A percentile compares a stretch with the other conserved stretches of the same genome.
Evolutionary conservation across 2,329 filamentous ascomycete genomes (phyloP).

Genomic region (Sporothrix variecibatus): DNA sequence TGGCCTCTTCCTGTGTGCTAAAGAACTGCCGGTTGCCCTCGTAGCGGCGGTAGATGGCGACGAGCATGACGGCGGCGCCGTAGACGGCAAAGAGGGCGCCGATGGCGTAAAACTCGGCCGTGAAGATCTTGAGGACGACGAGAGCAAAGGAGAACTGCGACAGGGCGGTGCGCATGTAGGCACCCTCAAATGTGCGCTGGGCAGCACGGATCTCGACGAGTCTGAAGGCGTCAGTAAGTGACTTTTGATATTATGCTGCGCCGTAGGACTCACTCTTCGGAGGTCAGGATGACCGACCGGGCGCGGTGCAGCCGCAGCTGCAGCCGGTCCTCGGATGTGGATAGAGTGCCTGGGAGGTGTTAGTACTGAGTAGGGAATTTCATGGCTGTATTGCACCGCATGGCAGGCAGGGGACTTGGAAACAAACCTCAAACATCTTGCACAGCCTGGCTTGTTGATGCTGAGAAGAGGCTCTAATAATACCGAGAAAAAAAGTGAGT

Average conservation of each 20-base stretch:
- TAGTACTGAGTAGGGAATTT: neutral
- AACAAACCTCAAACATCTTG: constrained; percentile 31
- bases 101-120: constrained; percentile 91
- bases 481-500: neutral
- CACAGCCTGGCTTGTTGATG: neutral
- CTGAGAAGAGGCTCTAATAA: neutral
- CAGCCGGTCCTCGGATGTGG: constrained; percentile 67
- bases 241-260: neutral
- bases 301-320: constrained; percentile 81
- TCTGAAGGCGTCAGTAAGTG: constrained; percentile 39
- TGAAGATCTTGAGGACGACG: constrained; percentile 95
- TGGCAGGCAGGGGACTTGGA: neutral
- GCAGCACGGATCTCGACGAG: constrained; percentile 93
- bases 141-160: constrained; percentile 95
- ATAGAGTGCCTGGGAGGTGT: constrained; percentile 37
- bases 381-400: neutral
- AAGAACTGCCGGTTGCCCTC: constrained; percentile 97
- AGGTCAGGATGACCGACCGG: constrained; percentile 77
- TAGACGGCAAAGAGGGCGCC: constrained; percentile 96
- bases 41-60: constrained; percentile 81
- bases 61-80: constrained; percentile 78
- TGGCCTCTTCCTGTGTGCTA: constrained; percentile 49
- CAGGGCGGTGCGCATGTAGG: constrained; percentile 91
- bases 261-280: constrained; percentile 64
- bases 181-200: constrained; percentile 95